Evolutionary conservation across 2,329 filamentous ascomycete species (phyloP), one percentile per base, ranked within the genome.

Genomic region (Fusarium euwallaceae): DNA sequence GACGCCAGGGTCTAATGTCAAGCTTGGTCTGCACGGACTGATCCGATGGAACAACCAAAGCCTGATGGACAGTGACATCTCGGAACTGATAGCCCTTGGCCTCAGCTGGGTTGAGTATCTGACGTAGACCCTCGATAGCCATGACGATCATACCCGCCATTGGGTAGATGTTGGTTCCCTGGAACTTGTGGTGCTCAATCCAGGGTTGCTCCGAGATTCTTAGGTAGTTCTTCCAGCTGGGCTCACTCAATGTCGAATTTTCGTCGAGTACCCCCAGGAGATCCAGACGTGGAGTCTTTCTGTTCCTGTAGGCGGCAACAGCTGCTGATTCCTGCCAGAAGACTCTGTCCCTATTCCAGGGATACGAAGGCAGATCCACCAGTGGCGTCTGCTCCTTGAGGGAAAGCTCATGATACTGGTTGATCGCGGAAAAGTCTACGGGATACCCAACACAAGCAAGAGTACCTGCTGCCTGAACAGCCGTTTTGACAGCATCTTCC

Each of bases 81-180:
- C 51, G 51, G 27, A 55, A 29, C 17, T 61, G 59, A 24, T 45
- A 61, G 27, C 59, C 59, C 39, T 45, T 22, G 41, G 8, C 41
- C 20, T 45, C 41, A 4, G 11, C 20, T 14, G 20, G 41, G 41
- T 16, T 45, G 41, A 45, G 20, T 45, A 45, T 22, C 37, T 66
- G 64, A 5, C 45, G 34, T 7, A 58, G n/a, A 6, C 56, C 64
- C 17, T 66, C 64, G 10, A 66, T 61, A 4, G 56, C 56, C 58
- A 66, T 61, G 34, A 66, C 58, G 29, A 66, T 61, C 55, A 66
- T 41, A 2, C 55, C 64, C 24, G 64, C 64, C 64, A 61, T 66
- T 5, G 64, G 64, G 29, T 60, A 65, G 43, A 65, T 51, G 32
- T 32, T 48, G 17, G 55, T 51, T 14, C 56, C 56, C 20, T 65